These are phyloP conservation scores for Cymbopogon citratus DNA, from an alignment of 176 grass and related monocot species.

Conservation along the genomic window DNA sequence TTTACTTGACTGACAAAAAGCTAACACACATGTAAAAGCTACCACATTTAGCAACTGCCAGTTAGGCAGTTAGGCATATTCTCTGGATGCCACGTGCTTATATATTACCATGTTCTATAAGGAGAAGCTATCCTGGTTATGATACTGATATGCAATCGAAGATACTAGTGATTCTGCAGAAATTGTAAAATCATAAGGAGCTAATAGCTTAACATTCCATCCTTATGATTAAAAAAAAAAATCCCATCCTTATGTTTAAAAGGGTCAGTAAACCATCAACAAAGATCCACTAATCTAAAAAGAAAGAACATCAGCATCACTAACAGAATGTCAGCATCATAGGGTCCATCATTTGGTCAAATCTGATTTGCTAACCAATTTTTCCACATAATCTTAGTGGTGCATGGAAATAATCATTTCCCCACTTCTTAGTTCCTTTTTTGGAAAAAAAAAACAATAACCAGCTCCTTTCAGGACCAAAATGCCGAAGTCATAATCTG, in stretches of 20 bases:
- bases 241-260: neutral
- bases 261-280: neutral
- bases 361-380: neutral
- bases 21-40: neutral
- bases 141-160: neutral
- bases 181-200: neutral
- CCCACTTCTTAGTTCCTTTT: neutral
- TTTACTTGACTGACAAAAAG: neutral
- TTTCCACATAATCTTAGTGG: neutral
- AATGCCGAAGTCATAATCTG: constrained; percentile 7
- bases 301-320: neutral
- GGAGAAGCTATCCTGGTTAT: neutral
- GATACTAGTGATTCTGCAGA: neutral
- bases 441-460: too few relatives aligned
- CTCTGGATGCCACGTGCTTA: neutral
- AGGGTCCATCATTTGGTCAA: neutral
- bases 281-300: neutral
- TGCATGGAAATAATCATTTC: neutral
- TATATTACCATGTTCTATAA: neutral
- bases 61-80: neutral
- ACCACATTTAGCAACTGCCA: neutral
- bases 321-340: neutral
- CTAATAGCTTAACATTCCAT: neutral
- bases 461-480: too few relatives aligned
- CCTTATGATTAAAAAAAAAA: neutral